These are phyloP conservation scores for Galerina marginata DNA, from an alignment of 768 basidiomycete species.

Conservation along the genomic window DNA sequence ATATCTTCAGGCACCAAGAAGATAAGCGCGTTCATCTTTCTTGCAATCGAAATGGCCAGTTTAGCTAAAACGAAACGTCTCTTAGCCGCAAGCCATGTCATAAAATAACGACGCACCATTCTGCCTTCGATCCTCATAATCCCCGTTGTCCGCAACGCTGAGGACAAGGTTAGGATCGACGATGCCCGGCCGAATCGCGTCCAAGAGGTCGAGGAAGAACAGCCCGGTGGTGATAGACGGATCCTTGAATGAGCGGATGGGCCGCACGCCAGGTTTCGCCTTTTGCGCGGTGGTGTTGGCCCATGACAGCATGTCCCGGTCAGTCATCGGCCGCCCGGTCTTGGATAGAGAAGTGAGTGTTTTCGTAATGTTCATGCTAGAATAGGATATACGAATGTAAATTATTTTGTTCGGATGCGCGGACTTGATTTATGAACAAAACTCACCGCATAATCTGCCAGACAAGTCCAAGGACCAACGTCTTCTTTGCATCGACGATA, in stretches of 20 bases:
- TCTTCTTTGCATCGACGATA: conserved; percentile 92
- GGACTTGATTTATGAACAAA: not conserved
- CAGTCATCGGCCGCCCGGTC: conserved; percentile 83
- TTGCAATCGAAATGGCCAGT: conserved; percentile 96
- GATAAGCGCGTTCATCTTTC: conserved; percentile 95
- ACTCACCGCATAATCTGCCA: conserved; percentile 96
- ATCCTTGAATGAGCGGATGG: conserved; percentile 95
- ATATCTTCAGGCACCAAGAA: conserved; percentile 98
- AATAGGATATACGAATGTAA: not conserved
- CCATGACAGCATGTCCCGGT: conserved; percentile 95
- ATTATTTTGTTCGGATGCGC: not conserved
- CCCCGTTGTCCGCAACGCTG: conserved; percentile 60
- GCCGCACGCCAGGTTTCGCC: conserved; percentile 57
- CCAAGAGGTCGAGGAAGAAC: conserved; percentile 93
- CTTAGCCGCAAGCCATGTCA: conserved; percentile 4
- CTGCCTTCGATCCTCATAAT: conserved; percentile 88
- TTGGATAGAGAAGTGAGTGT: conserved; percentile 81
- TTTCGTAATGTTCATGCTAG: conserved; percentile 85
- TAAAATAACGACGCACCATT: conserved; percentile 70
- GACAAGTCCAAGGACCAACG: conserved; percentile 92
- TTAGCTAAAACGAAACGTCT: conserved; percentile 66
- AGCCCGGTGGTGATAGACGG: conserved; percentile 85
- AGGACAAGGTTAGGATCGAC: conserved; percentile 88
- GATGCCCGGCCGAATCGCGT: conserved; percentile 90
- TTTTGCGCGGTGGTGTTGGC: conserved; percentile 88